phyloP scores from a whole-genome alignment of 2,329 filamentous ascomycete genomes.

The Chaetomiaceae sp. region DNA sequence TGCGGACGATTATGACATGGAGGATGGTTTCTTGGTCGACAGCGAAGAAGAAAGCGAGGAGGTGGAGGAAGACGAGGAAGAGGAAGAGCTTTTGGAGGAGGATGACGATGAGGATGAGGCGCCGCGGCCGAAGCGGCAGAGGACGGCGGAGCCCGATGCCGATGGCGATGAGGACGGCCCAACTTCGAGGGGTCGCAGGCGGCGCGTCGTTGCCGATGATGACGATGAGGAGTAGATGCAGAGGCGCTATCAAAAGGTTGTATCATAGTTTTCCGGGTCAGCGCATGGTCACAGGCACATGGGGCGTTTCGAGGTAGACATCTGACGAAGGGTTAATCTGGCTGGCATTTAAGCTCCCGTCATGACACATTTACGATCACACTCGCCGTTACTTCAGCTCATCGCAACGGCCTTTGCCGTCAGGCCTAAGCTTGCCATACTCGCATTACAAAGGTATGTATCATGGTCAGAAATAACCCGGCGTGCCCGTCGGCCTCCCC shows the following conservation, averaged over 20 bases:
- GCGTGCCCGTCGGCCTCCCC: constrained; percentile 39
- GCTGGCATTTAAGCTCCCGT: too few relatives aligned
- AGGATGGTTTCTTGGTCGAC: constrained; percentile 72
- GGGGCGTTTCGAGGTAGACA: constrained; percentile 7
- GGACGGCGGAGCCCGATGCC: constrained; percentile 45
- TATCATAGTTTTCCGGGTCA: constrained; percentile 14
- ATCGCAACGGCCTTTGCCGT: too few relatives aligned
- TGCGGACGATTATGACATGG: constrained; percentile 73
- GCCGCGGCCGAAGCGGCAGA: constrained; percentile 47
- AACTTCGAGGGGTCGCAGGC: constrained; percentile 21
- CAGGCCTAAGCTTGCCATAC: too few relatives aligned
- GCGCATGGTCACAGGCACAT: constrained; percentile 7
- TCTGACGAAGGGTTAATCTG: background rate
- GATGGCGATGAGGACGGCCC: constrained; percentile 51
- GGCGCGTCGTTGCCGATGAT: constrained; percentile 26
- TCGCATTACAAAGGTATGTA: too few relatives aligned
- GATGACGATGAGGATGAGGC: constrained; percentile 45
- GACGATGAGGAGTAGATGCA: constrained; percentile 26
- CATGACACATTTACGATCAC: too few relatives aligned
- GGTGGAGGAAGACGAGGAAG: constrained; percentile 58
- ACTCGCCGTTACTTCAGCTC: too few relatives aligned
- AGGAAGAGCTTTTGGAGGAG: constrained; percentile 54
- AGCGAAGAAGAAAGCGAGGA: constrained; percentile 68
- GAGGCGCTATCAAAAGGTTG: background rate
- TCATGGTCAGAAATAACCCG: constrained; percentile 39